These are phyloP conservation scores for Kuraishia floccosa DNA, from an alignment of 805 yeast species.

Conservation along the genomic window DNA sequence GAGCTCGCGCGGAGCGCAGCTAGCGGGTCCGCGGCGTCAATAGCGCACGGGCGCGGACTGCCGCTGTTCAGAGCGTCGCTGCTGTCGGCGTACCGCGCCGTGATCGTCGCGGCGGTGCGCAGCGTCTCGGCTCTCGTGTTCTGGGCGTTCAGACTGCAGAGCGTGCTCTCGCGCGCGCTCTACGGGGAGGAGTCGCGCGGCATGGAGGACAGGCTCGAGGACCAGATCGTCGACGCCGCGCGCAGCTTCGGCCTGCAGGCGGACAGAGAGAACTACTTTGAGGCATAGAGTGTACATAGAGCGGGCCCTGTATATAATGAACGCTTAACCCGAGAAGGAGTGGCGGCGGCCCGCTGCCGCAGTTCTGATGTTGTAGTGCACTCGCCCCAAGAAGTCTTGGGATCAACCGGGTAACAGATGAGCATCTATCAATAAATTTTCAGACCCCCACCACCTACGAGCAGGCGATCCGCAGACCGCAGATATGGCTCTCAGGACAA, in stretches of 20 bases:
- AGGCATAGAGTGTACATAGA: background rate
- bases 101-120: slow-evolving; percentile 1
- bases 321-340: too few species aligned
- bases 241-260: slow-evolving; percentile 3
- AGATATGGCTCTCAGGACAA: too few species aligned
- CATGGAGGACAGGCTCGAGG: slow-evolving; percentile 3
- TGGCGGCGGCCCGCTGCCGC: too few species aligned
- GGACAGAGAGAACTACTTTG: slow-evolving; percentile 1
- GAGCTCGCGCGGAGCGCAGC: background rate
- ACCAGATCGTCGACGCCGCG: slow-evolving; percentile 3
- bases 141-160: slow-evolving; percentile 1
- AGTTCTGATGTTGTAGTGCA: too few species aligned
- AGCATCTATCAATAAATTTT: too few species aligned
- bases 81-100: slow-evolving; percentile 1
- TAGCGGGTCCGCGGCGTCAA: background rate
- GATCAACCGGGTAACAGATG: too few species aligned
- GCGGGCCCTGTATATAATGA: too few species aligned
- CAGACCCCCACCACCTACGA: too few species aligned
- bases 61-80: background rate
- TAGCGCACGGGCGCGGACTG: background rate
- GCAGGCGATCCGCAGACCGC: too few species aligned
- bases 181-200: background rate
- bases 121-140: background rate
- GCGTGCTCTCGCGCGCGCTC: background rate
- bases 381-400: too few species aligned